A percentile compares a stretch with the other conserved stretches of the same genome.
These are phyloP conservation scores for Fusarium dimerum DNA, from an alignment of 2,329 filamentous ascomycete genomes.

Conservation along the genomic window DNA sequence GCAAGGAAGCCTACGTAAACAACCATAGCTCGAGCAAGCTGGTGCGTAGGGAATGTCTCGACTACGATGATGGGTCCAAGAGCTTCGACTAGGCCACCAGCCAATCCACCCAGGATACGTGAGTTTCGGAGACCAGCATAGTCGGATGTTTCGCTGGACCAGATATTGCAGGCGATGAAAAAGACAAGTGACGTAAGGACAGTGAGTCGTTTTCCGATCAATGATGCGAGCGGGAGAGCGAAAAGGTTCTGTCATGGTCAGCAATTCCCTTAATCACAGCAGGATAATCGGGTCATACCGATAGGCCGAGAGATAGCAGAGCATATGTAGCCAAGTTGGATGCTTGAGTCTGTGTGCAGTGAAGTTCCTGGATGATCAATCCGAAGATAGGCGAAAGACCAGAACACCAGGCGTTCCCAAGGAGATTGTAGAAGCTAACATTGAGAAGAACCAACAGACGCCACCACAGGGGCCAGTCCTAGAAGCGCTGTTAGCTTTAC, in stretches of 20 bases:
- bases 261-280: neutral
- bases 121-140: neutral
- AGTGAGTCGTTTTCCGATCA: constrained; percentile 1
- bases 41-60: constrained; percentile 1
- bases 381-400: neutral
- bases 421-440: constrained; percentile 1
- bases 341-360: neutral
- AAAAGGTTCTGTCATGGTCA: neutral
- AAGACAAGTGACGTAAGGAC: neutral
- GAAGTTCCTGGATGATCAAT: constrained; percentile 1
- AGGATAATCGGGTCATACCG: neutral
- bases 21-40: constrained; percentile 1
- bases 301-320: neutral
- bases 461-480: constrained; percentile 1
- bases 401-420: neutral
- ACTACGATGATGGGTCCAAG: neutral
- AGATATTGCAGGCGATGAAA: neutral
- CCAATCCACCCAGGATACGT: constrained; percentile 1
- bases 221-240: neutral
- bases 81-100: neutral
- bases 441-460: neutral
- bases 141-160: neutral
- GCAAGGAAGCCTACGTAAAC: constrained; percentile 1
- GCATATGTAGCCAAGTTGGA: constrained; percentile 1
- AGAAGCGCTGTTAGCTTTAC: too few relatives aligned